phyloP scores from a whole-genome alignment of 75 land plant genomes.

The Azolla pinnata region DNA sequence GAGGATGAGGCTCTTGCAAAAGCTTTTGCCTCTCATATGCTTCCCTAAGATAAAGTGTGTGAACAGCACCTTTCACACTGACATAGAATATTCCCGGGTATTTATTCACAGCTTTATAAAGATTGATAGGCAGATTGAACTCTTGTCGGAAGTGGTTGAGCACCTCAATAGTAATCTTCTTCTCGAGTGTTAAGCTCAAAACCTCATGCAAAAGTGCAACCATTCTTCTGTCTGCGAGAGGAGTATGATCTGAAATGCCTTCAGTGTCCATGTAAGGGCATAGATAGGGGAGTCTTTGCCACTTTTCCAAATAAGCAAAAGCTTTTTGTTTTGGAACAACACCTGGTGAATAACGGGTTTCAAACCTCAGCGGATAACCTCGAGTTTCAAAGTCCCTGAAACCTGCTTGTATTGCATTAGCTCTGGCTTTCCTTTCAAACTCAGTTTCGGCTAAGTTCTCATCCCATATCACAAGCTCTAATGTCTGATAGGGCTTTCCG shows the following conservation, averaged over 20 bases:
- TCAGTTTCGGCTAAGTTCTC: slow-evolving; percentile 56
- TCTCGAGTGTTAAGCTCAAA: slow-evolving; percentile 34
- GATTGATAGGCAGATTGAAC: slow-evolving; percentile 37
- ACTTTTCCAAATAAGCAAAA: slow-evolving; percentile 42
- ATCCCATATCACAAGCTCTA: slow-evolving; percentile 75
- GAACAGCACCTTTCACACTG: slow-evolving; percentile 33
- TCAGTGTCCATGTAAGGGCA: slow-evolving; percentile 50
- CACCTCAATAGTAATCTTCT: slow-evolving; percentile 46
- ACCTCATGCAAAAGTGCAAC: slow-evolving; percentile 64
- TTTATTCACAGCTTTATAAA: slow-evolving; percentile 33
- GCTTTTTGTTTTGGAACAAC: slow-evolving; percentile 43
- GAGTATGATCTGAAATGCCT: slow-evolving; percentile 23
- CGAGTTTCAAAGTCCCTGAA: slow-evolving; percentile 13
- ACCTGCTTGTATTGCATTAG: neutral
- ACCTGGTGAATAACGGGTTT: slow-evolving; percentile 24
- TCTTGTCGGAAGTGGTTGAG: slow-evolving; percentile 33
- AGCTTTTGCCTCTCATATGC: slow-evolving; percentile 45
- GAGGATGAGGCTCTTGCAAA: slow-evolving; percentile 34
- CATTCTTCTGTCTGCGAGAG: slow-evolving; percentile 43
- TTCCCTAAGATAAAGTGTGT: slow-evolving; percentile 53
- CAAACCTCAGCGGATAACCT: slow-evolving; percentile 37
- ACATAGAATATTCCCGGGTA: slow-evolving; percentile 71
- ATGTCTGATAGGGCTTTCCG: slow-evolving; percentile 1
- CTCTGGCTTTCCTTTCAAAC: slow-evolving; percentile 36
- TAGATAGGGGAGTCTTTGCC: slow-evolving; percentile 69